Base-by-base conservation (phyloP, 2,329 filamentous ascomycete species). In the Karstenula rhodostoma region DNA sequence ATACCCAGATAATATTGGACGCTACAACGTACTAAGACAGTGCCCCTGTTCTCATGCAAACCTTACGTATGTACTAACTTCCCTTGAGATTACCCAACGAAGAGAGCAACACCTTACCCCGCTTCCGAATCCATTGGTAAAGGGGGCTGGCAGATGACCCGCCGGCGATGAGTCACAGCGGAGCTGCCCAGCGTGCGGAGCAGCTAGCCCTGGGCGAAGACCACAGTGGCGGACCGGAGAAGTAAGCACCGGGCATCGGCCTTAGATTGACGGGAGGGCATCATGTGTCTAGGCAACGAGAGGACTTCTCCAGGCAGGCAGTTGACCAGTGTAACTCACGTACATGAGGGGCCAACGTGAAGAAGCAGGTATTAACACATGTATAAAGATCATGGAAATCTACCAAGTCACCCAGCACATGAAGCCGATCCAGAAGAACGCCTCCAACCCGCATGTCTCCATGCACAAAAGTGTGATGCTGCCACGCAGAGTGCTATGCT, bases 351-450 rank as follows among this genome's bases (percentile, higher is more conserved):
- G n/a, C 15, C 37, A 15, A 40, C 17, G 35, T 40, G 7, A 5
- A n/a, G 2, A n/a, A 51, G 4, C n/a, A 44, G 23, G 23, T 54
- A 54, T 44, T 53, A 53, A 43, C 50, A 53, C 50, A 53, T 53
- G 50, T 53, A 53, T 43, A 43, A 53, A 42, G 22, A 52, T 53
- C 35, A 53, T 53, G 35, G 35, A 6, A n/a, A 42, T 42, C 50
- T 53, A 53, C 50, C 50, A 4, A 22, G 17, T 27, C 50, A 53
- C 50, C 50, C 43, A 42, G 50, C 22, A 53, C 35, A 42, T 29
- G 22, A 53, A 42, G 50, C 50, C 50, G 33, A 17, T 53, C 22
- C 50, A 53, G 33, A 53, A 37, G 32, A 53, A 53, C 35, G 35
- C 50, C 50, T 42, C 50, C 35, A 22, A 25, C 7, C 50, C 23